Evolutionary conservation across 2,329 filamentous ascomycete species (phyloP), one percentile per base, ranked within the genome.

Genomic region (Colletotrichum higginsianum): DNA sequence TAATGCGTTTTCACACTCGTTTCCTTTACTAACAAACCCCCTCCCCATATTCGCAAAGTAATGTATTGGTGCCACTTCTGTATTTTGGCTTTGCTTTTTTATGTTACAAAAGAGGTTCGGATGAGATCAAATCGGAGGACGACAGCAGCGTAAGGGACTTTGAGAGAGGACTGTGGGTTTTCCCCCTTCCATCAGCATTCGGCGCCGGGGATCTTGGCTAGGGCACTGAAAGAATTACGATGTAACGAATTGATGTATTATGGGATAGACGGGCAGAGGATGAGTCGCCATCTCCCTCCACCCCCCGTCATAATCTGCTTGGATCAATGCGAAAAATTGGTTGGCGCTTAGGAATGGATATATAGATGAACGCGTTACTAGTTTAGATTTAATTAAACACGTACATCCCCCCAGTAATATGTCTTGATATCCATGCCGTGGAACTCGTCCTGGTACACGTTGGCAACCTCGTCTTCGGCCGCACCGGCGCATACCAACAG

Each of bases 401-500:
- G 55, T 57, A 61, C 46, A 68, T 72, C 79, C 0, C 83, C 82
- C 88, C 88, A 90, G 72, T 89, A 90, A 75, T 87, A 90, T 30
- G 87, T 89, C 72, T 81, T 85, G 61, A 89, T 88, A 57, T 87
- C 82, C 46, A 87, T 67, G 2, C 86, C 87, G 61, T 80, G 35
- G 73, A 83, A 88, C 7, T 84, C 78, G 77, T 90, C 88, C n/a
- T 78, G 79, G 74, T 88, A 90, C 16, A 73, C 78, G 73, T 78
- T 80, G 21, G 80, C 84, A 76, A 78, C 78, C 60, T 84, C 86
- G 23, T 85, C 84, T 15, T 78, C 83, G 0, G 85, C 87, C 0
- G 84, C 85, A 0, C 86, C 88, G 4, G 87, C 86, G 74, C 86
- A 88, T 42, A 90, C 89, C 56, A 90, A 77, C 79, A 91, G 77